Base-by-base conservation (phyloP, 75 land plant genomes). In the Adiantum capillusveneris region DNA sequence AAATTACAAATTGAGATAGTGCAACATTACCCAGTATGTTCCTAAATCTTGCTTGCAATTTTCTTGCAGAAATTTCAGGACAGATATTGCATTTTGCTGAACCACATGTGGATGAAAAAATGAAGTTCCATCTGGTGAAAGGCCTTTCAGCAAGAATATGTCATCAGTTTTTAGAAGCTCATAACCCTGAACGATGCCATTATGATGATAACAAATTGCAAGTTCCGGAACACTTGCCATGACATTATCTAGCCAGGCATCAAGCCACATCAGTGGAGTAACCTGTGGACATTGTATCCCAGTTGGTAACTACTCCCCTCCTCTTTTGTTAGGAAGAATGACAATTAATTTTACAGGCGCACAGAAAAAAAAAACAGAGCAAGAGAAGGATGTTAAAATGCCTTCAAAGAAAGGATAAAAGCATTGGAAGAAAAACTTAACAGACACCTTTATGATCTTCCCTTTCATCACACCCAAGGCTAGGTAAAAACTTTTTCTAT, bases 11-110 rank as follows among this genome's bases (percentile, higher is more conserved):
- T n/a, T n/a, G n/a, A n/a, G n/a, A 58, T 31, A 30, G 5, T 5
- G 14, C 25, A 53, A 7, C 21, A 22, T 22, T 90, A 95, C 99
- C 99, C 99, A 95, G 55, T 95, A 95, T 7, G 97, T 88, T 53
- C 97, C 99, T 61, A 95, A 95, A 65, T 95, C 99, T 68, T 90
- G 84, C 74, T 95, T 87, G 81, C 99, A 95, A 66, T 95, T 95
- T 29, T 90, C 86, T 70, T 90, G 93, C 44, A 95, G 84, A 59
- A 95, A 95, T 59, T 92, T 79, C 65, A 95, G 67, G 14, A 95
- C 99, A 30, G 97, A 84, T 28, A 92, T 81, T 9, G 93, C 99
- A 77, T 90, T 84, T 65, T 95, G 99, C 68, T 87, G 99, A 28
- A 95, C 89, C 60, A 95, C 84, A 72, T 95, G 83, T 29, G 97